A percentile compares a stretch with the other conserved stretches of the same genome.
phyloP scores from a whole-genome alignment of 768 basidiomycete species.

The Leccinum subtestaceum region DNA sequence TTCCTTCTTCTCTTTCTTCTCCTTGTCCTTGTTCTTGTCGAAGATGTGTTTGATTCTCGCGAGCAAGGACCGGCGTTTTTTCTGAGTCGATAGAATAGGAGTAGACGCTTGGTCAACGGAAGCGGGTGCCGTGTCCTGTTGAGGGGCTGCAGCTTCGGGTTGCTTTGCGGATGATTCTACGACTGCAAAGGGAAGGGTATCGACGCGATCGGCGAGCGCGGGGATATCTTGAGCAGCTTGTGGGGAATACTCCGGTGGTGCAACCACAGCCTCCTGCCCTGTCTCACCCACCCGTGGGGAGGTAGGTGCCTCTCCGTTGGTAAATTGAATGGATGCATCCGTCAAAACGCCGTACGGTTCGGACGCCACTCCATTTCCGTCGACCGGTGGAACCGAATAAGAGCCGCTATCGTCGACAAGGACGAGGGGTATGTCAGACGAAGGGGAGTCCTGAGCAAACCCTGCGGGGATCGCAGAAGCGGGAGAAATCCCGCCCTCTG shows the following conservation, averaged over 20 bases:
- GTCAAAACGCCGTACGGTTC: conserved; percentile 15
- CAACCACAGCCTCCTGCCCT: neutral
- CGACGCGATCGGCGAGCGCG: neutral
- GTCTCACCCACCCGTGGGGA: conserved; percentile 3
- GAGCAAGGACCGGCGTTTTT: conserved; percentile 55
- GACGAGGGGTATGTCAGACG: conserved; percentile 30
- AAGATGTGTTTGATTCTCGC: conserved; percentile 54
- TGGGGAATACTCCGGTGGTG: neutral
- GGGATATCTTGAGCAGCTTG: neutral
- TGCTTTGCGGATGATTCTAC: conserved; percentile 1
- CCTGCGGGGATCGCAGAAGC: conserved; percentile 1
- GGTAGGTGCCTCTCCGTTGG: neutral
- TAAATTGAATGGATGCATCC: conserved; percentile 17
- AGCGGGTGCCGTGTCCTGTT: neutral
- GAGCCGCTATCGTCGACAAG: conserved; percentile 35
- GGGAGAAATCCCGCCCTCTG: conserved; percentile 14
- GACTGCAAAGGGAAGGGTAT: neutral
- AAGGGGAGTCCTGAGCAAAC: conserved; percentile 3
- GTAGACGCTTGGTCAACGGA: conserved; percentile 6
- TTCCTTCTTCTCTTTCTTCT: conserved; percentile 34
- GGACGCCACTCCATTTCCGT: conserved; percentile 13
- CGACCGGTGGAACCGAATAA: conserved; percentile 5
- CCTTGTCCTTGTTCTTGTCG: conserved; percentile 46
- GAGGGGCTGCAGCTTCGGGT: neutral
- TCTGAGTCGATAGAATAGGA: conserved; percentile 34